Evolutionary conservation across 2,329 filamentous ascomycete genomes (phyloP).

Genomic region (Verticillium longisporum): DNA sequence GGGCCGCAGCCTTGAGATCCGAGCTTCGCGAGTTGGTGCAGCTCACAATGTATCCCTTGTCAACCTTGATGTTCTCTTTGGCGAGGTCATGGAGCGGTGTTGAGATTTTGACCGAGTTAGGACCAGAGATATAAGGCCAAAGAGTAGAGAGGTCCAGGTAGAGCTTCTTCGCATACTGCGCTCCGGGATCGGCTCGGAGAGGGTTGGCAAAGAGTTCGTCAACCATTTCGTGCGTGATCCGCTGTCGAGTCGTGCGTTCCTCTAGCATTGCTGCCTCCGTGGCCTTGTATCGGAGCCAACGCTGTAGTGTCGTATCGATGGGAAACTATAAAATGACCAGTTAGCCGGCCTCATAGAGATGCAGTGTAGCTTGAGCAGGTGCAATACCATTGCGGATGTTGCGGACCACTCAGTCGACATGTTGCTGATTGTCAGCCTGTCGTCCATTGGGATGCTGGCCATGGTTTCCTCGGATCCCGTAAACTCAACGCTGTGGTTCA

Average conservation of each 20-base stretch:
- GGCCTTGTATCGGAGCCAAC: conserved; percentile 73
- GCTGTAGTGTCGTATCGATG: conserved; percentile 63
- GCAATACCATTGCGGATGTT: neutral
- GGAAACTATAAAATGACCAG: conserved; percentile 49
- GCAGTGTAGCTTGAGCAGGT: too few species aligned
- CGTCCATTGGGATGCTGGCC: conserved; percentile 63
- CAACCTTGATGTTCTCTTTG: conserved; percentile 63
- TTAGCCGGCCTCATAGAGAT: too few species aligned
- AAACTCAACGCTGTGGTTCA: conserved; percentile 90
- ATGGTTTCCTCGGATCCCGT: conserved; percentile 73
- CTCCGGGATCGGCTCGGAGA: conserved; percentile 65
- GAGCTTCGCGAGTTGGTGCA: conserved; percentile 84
- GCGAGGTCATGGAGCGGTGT: conserved; percentile 72
- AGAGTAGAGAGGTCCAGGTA: conserved; percentile 79
- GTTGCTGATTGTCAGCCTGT: conserved; percentile 67
- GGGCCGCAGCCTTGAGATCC: conserved; percentile 73
- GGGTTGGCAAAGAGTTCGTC: conserved; percentile 65
- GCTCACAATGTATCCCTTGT: conserved; percentile 82
- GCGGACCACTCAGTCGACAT: conserved; percentile 83
- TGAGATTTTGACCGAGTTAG: conserved; percentile 84
- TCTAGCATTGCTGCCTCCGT: conserved; percentile 60
- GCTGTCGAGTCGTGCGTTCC: conserved; percentile 35
- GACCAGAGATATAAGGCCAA: conserved; percentile 77
- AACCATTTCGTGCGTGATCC: conserved; percentile 66
- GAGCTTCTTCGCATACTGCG: conserved; percentile 75